A percentile compares a stretch with the other conserved stretches of the same genome.
These are phyloP conservation scores for Mycosphaerelloides madeirae DNA, from an alignment of 2,329 filamentous ascomycete genomes.

Conservation along the genomic window DNA sequence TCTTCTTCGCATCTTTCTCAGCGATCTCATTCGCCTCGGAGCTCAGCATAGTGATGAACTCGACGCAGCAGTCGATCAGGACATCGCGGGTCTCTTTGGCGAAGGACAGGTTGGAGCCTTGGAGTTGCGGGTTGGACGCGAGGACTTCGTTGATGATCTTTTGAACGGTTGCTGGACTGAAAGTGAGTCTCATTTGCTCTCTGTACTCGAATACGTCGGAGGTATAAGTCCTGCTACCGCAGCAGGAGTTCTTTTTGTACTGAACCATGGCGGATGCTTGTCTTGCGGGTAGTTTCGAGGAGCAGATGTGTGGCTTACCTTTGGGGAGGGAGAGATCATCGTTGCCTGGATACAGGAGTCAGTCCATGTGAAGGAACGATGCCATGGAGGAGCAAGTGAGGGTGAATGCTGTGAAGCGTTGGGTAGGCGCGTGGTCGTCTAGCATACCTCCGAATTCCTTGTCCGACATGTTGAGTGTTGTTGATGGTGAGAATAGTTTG, in stretches of 20 bases:
- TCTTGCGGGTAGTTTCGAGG: too few species aligned
- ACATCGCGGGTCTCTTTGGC: constrained; percentile 93
- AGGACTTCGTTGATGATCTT: constrained; percentile 94
- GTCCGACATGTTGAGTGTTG: constrained; percentile 43
- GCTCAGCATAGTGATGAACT: constrained; percentile 98
- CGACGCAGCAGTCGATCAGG: constrained; percentile 96
- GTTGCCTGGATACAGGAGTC: constrained; percentile 39
- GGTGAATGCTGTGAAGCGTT: too few species aligned
- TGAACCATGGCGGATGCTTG: too few species aligned
- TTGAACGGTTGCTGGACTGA: constrained; percentile 62
- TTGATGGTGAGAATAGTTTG: neutral
- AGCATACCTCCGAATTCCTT: constrained; percentile 51
- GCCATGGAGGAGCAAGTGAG: too few species aligned
- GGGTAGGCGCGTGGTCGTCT: too few species aligned
- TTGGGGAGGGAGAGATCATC: constrained; percentile 59
- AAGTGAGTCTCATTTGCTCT: too few species aligned
- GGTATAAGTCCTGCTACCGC: too few species aligned
- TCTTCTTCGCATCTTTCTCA: constrained; percentile 98
- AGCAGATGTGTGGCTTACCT: constrained; percentile 34
- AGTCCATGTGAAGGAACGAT: too few species aligned
- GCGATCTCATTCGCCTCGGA: constrained; percentile 98
- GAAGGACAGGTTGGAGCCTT: constrained; percentile 63
- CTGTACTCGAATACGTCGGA: too few species aligned
- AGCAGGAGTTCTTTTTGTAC: too few species aligned
- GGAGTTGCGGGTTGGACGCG: constrained; percentile 56